phyloP scores from a whole-genome alignment of 805 yeast species.

The Pichia ethanolica region DNA sequence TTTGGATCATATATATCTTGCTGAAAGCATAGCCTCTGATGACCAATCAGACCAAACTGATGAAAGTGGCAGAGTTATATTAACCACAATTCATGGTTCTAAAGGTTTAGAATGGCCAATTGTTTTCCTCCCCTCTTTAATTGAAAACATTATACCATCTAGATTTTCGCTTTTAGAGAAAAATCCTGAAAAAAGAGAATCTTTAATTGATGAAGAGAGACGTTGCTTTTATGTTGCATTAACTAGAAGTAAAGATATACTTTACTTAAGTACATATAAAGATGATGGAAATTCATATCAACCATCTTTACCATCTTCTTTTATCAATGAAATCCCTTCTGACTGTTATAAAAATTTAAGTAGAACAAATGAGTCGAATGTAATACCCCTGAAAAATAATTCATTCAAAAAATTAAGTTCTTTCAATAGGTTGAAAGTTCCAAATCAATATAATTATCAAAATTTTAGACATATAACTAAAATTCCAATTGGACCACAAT shows the following conservation, averaged over 20 bases:
- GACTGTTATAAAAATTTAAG: neutral
- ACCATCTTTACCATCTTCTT: neutral
- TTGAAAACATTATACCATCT: slow-evolving; percentile 62
- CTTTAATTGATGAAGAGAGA: slow-evolving; percentile 61
- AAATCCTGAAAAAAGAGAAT: slow-evolving; percentile 17
- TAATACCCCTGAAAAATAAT: neutral
- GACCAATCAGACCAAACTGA: slow-evolving; percentile 5
- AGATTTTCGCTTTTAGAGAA: slow-evolving; percentile 33
- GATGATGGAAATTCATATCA: neutral
- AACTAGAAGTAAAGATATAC: slow-evolving; percentile 63
- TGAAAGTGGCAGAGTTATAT: slow-evolving; percentile 19
- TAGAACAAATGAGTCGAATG: neutral
- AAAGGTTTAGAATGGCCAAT: slow-evolving; percentile 96
- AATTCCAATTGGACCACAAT: too few species aligned
- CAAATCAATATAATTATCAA: too few species aligned
- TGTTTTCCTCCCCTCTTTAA: slow-evolving; percentile 71
- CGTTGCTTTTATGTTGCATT: slow-evolving; percentile 82
- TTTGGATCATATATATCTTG: slow-evolving; percentile 27
- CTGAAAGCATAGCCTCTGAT: slow-evolving; percentile 13
- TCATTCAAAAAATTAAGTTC: too few species aligned
- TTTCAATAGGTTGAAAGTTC: too few species aligned
- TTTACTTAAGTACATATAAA: slow-evolving; percentile 19
- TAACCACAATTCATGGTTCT: slow-evolving; percentile 86
- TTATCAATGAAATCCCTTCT: slow-evolving; percentile 1
- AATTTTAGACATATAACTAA: too few species aligned